Conservation (phyloP, 2,329 filamentous ascomycete species). For the Neofusicoccum kwambonambiense region DNA sequence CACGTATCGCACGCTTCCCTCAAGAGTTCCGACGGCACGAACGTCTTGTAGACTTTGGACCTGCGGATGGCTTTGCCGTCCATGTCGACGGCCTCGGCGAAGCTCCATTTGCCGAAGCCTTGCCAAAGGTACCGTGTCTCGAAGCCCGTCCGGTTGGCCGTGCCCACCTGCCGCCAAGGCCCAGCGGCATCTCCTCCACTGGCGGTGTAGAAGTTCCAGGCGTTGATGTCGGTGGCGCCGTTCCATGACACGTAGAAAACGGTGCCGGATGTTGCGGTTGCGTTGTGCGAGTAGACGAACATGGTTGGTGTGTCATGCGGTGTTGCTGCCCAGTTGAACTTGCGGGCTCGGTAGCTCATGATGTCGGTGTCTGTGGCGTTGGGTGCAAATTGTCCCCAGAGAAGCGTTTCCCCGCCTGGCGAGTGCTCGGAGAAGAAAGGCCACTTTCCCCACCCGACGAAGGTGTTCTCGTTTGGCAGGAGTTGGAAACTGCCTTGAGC, state of each 20-base stretch:
- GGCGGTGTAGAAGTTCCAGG: constrained; percentile 28
- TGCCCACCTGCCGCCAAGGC: background rate
- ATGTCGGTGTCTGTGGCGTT: constrained; percentile 29
- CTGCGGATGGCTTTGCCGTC: constrained; percentile 4
- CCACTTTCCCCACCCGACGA: constrained; percentile 52
- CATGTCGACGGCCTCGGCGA: background rate
- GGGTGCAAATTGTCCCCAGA: constrained; percentile 29
- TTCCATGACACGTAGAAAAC: constrained; percentile 28
- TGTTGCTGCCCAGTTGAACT: constrained; percentile 25
- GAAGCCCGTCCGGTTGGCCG: background rate
- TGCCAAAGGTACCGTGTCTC: background rate
- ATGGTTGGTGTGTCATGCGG: constrained; percentile 22
- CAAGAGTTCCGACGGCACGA: background rate
- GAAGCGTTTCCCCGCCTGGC: constrained; percentile 30
- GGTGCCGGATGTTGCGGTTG: constrained; percentile 23
- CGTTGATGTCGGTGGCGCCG: constrained; percentile 26
- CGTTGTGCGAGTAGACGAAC: constrained; percentile 17
- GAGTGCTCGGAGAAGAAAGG: constrained; percentile 50
- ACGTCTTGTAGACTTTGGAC: background rate
- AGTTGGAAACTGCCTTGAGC: constrained; percentile 46
- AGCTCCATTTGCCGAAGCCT: background rate
- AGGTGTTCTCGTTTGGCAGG: constrained; percentile 43
- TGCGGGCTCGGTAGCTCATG: constrained; percentile 35
- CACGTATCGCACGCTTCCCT: background rate
- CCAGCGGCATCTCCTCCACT: background rate